Base-by-base conservation (phyloP, 768 basidiomycete species). In the Mycena polygramma region DNA sequence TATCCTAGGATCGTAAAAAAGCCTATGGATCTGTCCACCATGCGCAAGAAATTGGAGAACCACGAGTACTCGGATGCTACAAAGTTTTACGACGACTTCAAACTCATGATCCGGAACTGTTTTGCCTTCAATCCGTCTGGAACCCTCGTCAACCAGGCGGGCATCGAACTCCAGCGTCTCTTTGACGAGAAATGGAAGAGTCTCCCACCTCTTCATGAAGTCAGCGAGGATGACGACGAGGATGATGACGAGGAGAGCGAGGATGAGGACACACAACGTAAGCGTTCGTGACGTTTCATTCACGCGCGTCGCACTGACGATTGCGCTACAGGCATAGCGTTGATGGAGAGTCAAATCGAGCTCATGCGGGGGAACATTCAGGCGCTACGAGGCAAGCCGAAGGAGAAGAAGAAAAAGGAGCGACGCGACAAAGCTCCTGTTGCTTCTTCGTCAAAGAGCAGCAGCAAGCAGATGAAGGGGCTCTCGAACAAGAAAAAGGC, bases 1-100 rank as follows among this genome's bases (percentile, higher is more conserved):
- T 99, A 99, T 80, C 90, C 91, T 3, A 94, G 91, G 80, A 82
- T 97, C 74, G 86, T 99, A 79, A 97, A 96, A 85, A 91, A 90
- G 75, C 98, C 98, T 5, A 99, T 99, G 95, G 98, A 99, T 79
- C 79, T 99, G 68, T 87, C 90, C 14, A 96, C 94, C 11, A 96
- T 99, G 85, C 90, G 90, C 74, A 89, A 84, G 79, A 97, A 96
- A 81, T 85, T 99, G 57, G 93, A 96, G 49, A 84, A 84, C 41
- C 85, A 87, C 60, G 90, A 92, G 70, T 99, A 99, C 78, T 73
- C 87, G 1, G 91, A 85, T n/a, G 92, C 94, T 2, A 84, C 89
- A 57, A 91, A 92, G 77, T 96, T 99, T 79, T 91, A 92, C 72
- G 89, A 91, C 37, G 98, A 99, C 81, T 94, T 99, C 84, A 94